These are phyloP conservation scores for Psilocybe mexicana DNA, from an alignment of 1,284 basidiomycete species.

Conservation along the genomic window DNA sequence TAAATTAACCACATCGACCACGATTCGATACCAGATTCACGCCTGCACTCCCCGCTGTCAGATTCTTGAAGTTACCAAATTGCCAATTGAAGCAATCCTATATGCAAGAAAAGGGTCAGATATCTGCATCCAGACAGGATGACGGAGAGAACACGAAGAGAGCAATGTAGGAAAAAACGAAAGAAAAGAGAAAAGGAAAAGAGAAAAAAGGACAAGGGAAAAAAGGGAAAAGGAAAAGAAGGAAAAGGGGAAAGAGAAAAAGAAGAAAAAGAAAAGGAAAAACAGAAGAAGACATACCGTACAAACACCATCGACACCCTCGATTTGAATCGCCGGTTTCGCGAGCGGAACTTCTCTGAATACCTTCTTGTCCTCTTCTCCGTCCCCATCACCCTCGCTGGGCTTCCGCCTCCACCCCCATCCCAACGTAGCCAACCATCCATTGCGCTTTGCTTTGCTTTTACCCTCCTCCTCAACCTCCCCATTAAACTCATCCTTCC, in stretches of 20 bases:
- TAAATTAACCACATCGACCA: too few relatives aligned
- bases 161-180: too few relatives aligned
- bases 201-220: too few relatives aligned
- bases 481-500: conserved; percentile 37
- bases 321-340: conserved; percentile 12
- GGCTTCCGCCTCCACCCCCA: conserved; percentile 19
- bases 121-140: too few relatives aligned
- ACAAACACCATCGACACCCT: conserved; percentile 16
- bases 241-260: too few relatives aligned
- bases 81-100: conserved; percentile 23
- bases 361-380: conserved; percentile 14
- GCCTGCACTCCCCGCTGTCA: background rate
- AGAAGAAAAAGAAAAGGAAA: background rate
- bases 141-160: too few relatives aligned
- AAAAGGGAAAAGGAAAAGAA: too few relatives aligned
- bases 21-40: too few relatives aligned
- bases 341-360: conserved; percentile 11
- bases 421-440: conserved; percentile 5
- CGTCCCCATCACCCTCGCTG: background rate
- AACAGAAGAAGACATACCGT: background rate
- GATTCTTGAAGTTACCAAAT: conserved; percentile 20
- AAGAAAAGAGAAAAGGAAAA: too few relatives aligned
- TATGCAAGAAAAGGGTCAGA: background rate
- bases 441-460: conserved; percentile 1
- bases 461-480: conserved; percentile 27